Base-by-base conservation (phyloP, 2,329 filamentous ascomycete genomes). In the Colletotrichum musicola region DNA sequence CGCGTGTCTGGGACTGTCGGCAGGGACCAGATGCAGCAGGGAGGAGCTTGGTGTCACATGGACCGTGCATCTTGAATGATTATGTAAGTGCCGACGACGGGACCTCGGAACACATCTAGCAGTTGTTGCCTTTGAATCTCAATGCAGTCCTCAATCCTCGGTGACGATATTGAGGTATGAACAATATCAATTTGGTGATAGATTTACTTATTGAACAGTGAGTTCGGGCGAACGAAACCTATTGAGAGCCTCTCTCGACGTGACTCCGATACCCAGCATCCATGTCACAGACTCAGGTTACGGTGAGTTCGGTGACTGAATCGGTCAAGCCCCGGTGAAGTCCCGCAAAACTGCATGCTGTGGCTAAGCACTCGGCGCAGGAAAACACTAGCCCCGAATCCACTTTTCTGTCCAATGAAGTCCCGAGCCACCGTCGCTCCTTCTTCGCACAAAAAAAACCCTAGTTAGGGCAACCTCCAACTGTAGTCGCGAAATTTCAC, bases 21-120 rank as follows among this genome's bases (percentile, higher is more conserved):
- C 64, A 68, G 54, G 67, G 63, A 62, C 63, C 53, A 59, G 44
- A 68, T 68, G 67, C 67, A 64, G 53, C 53, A 57, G 44, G 35
- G 56, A 66, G 66, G 55, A 69, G 66, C 66, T 66, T 50, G 16
- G 49, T 49, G 66, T 66, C 50, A 61, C 68, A 55, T 67, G 69
- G 69, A 46, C 69, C 67, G 69, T 71, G 69, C 69, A 61, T 42
- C 51, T 66, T 4, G 18, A 62, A 66, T 61, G 66, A 55, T 71
- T 71, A 71, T 47, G 56, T 70, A 71, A 71, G 30, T 20, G 44
- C 44, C 44, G 16, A 46, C 44, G 13, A 46, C 44, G 18, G 13
- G 13, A 46, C 44, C 3, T 35, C 12, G 30, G 30, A 7, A 35
- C 30, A 35, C 12, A 35, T 4, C 7, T 35, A 35, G 30, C 30